Evolutionary conservation across 73 alveolate species (phyloP), one percentile per base, ranked within the genome.

Genomic region (Symbiodinium pilosum): DNA sequence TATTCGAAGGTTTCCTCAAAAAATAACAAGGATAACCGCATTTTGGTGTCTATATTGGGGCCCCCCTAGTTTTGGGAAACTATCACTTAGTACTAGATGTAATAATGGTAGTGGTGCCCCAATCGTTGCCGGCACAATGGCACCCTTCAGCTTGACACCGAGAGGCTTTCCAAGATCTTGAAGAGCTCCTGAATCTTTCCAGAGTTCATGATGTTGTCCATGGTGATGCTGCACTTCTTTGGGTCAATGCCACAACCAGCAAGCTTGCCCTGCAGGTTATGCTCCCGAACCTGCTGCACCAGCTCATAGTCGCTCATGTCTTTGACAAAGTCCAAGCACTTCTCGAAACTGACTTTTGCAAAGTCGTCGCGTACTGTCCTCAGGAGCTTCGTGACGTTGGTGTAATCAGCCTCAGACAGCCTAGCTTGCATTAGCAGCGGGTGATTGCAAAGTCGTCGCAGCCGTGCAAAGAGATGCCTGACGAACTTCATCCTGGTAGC

Each of bases 191-290:
- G 47, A 32, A 91, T 32, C 54, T 91, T 91, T 26, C 77, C 97
- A 21, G 97, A 91, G 88, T 43, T 43, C 97, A 91, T 41, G 51
- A 91, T n/a, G 52, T 91, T 88, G 4, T 71, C 85, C 6, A 56
- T 56, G 36, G 71, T 36, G 77, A 91, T 69, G 36, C 47, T 85
- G 52, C 68, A 40, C 16, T 91, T 91, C 54, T 32, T 30, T 1
- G 97, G 88, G 9, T 64, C 42, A 30, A 91, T 16, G 77, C 97
- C 97, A 68, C 43, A 26, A 28, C 34, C 95, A 7, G 95, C 95
- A 88, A 88, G 95, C 95, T 88, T 88, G 95, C 95, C 95, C 95
- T 88, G 95, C 95, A 88, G 95, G n/a, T 68, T 59, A 44, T 64
- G 43, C 38, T 52, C 36, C 44, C 44, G 51, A 89, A 92, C 98